phyloP scores from a whole-genome alignment of 176 grass and related monocot genomes.

The Saccharum spontaneum region DNA sequence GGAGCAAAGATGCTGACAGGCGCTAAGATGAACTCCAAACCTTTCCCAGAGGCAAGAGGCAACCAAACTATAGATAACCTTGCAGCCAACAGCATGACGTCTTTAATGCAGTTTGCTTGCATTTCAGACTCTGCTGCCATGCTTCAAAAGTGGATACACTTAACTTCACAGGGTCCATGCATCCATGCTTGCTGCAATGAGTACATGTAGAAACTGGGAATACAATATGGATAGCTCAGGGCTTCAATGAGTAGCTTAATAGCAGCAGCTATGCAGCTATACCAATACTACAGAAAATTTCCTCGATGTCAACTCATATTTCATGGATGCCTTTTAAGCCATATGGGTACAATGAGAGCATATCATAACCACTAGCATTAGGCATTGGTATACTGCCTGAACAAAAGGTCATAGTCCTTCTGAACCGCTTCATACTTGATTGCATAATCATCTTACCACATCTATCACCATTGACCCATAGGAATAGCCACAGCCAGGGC shows the following conservation, averaged over 20 bases:
- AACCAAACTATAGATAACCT: neutral
- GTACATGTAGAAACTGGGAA: slow-evolving; percentile 2
- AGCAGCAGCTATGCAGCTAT: slow-evolving; percentile 9
- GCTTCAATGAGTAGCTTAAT: slow-evolving; percentile 21
- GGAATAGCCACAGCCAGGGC: slow-evolving; percentile 29
- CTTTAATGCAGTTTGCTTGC: slow-evolving; percentile 15
- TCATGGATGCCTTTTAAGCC: slow-evolving; percentile 2
- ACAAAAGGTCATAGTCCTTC: slow-evolving; percentile 33
- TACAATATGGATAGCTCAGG: neutral
- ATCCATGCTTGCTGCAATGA: slow-evolving; percentile 15
- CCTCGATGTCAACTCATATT: slow-evolving; percentile 14
- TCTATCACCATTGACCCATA: slow-evolving; percentile 21
- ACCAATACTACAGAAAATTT: neutral
- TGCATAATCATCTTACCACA: slow-evolving; percentile 32
- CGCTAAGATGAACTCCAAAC: neutral
- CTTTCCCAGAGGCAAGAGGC: neutral
- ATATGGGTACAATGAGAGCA: slow-evolving; percentile 27
- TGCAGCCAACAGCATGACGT: slow-evolving; percentile 11
- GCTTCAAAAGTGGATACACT: slow-evolving; percentile 14
- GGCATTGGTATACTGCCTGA: slow-evolving; percentile 39
- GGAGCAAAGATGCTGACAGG: neutral
- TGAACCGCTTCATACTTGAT: neutral
- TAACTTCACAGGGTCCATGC: slow-evolving; percentile 1
- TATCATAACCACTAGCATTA: slow-evolving; percentile 38
- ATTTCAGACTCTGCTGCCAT: slow-evolving; percentile 10